phyloP scores from a whole-genome alignment of 208 protist genomes.

The Leishmania turanica region DNA sequence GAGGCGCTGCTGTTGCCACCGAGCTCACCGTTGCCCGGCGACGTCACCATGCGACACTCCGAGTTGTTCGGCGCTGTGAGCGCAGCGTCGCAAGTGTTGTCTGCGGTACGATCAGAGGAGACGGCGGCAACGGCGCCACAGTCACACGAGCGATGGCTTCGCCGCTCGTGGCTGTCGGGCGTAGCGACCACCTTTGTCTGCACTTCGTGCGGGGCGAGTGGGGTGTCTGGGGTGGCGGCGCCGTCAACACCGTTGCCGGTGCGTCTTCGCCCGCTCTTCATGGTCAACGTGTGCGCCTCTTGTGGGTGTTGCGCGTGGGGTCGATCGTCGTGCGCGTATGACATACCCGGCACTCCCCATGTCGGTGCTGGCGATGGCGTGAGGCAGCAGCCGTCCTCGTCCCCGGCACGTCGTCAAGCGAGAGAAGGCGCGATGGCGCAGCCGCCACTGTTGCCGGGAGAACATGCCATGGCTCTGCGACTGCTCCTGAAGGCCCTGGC shows the following conservation, averaged over 20 bases:
- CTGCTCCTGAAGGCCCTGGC: conserved; percentile 25
- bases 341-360: neutral
- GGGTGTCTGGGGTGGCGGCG: neutral
- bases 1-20: conserved; percentile 10
- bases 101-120: neutral
- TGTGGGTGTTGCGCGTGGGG: conserved; percentile 28
- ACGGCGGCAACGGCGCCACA: neutral
- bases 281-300: conserved; percentile 15
- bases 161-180: neutral
- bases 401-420: neutral
- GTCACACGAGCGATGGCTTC: neutral
- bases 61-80: neutral
- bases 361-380: neutral
- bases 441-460: conserved; percentile 13
- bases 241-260: neutral
- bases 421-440: neutral
- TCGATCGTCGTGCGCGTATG: conserved; percentile 24
- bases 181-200: neutral
- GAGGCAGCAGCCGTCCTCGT: neutral
- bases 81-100: neutral
- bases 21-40: conserved; percentile 2
- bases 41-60: neutral
- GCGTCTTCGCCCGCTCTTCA: conserved; percentile 3
- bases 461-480: conserved; percentile 30
- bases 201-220: neutral